These are phyloP conservation scores for Atkinsonella hypoxylon DNA, from an alignment of 2,329 filamentous ascomycete species.

Conservation along the genomic window DNA sequence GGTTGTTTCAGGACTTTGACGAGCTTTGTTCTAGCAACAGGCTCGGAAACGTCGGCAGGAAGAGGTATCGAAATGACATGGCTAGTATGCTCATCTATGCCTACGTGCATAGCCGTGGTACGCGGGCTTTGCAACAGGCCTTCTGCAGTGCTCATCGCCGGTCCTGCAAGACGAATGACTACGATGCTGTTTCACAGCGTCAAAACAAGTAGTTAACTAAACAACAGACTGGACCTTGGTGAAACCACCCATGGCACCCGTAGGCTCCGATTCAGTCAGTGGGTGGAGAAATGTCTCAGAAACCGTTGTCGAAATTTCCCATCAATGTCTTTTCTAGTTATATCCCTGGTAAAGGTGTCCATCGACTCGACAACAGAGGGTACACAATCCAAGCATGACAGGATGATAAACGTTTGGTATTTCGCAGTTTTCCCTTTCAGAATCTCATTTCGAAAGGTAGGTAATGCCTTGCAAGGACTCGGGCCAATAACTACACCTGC, in stretches of 20 bases:
- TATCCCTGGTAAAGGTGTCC: no score
- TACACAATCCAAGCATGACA: no score
- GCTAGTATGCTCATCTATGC: background rate
- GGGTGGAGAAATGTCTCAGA: constrained; percentile 2
- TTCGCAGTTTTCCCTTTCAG: no score
- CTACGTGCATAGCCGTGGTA: background rate
- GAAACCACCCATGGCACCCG: background rate
- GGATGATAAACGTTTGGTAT: no score
- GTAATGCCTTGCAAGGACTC: no score
- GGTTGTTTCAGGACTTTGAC: background rate
- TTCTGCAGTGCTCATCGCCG: background rate
- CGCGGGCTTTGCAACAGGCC: background rate
- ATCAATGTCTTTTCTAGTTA: background rate
- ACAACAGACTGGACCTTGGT: background rate
- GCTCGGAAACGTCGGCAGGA: background rate
- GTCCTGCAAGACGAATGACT: background rate
- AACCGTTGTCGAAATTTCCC: background rate
- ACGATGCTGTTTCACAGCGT: background rate
- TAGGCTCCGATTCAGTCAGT: background rate
- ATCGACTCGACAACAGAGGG: no score
- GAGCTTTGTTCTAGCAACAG: background rate
- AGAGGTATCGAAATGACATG: background rate
- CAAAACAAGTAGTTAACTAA: background rate
- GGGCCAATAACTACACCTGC: no score
- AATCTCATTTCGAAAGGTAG: no score